These are phyloP conservation scores for Yamadazyma tumulicola DNA, from an alignment of 805 yeast species.

Conservation along the genomic window DNA sequence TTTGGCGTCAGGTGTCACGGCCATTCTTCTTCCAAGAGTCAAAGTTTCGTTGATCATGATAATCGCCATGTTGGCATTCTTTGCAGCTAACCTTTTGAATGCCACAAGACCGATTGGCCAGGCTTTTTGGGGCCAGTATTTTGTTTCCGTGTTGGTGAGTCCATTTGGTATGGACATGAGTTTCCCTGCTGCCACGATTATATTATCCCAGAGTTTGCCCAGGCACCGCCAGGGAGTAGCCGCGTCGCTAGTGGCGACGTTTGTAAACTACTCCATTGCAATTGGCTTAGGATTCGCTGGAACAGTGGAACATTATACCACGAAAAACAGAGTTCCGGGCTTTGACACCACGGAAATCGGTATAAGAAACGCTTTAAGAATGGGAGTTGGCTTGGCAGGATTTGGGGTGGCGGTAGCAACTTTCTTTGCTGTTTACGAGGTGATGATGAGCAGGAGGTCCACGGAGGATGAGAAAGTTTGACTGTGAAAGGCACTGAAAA, in stretches of 20 bases:
- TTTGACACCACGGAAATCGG: slow-evolving; percentile 20
- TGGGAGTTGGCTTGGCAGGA: slow-evolving; percentile 35
- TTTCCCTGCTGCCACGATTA: slow-evolving; percentile 70
- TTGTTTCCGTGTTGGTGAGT: slow-evolving; percentile 51
- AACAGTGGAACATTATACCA: slow-evolving; percentile 28
- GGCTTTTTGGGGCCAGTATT: slow-evolving; percentile 55
- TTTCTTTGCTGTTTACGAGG: slow-evolving; percentile 8
- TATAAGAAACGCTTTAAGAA: slow-evolving; percentile 21
- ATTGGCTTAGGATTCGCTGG: slow-evolving; percentile 36
- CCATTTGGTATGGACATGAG: slow-evolving; percentile 78
- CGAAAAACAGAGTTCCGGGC: slow-evolving; percentile 13
- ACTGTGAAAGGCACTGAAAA: no score
- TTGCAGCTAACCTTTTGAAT: slow-evolving; percentile 46
- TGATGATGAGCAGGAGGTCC: background rate
- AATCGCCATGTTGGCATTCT: slow-evolving; percentile 51
- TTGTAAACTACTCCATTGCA: slow-evolving; percentile 61
- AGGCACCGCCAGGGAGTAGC: slow-evolving; percentile 71
- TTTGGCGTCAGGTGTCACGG: slow-evolving; percentile 51
- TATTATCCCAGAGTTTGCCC: slow-evolving; percentile 57
- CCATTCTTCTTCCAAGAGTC: slow-evolving; percentile 40
- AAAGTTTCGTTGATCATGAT: slow-evolving; percentile 50
- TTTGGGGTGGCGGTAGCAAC: slow-evolving; percentile 16
- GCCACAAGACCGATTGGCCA: slow-evolving; percentile 58
- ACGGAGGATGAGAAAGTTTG: background rate
- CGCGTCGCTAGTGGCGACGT: slow-evolving; percentile 67